Percentiles rank a stretch among this genome's conserved stretches.
These are phyloP conservation scores for Neonothopanus nambi DNA, from an alignment of 1,284 basidiomycete species.

Conservation along the genomic window DNA sequence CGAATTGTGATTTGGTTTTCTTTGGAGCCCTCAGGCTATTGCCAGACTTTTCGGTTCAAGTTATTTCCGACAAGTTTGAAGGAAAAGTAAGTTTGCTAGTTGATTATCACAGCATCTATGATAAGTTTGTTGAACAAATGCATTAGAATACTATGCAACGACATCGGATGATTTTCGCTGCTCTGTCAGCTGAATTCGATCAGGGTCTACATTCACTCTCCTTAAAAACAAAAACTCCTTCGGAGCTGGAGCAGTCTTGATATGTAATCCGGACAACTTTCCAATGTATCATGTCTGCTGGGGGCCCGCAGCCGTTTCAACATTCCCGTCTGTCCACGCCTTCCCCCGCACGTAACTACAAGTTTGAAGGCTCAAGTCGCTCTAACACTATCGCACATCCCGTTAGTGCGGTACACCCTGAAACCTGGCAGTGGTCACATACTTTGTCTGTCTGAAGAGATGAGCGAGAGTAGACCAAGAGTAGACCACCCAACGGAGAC, in stretches of 20 bases:
- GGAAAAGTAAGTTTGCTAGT: slow-evolving; percentile 56
- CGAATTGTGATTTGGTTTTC: slow-evolving; percentile 9
- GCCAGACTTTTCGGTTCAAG: slow-evolving; percentile 71
- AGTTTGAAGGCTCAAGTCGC: too few relatives aligned
- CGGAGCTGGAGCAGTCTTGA: slow-evolving; percentile 37
- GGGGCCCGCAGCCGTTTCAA: too few relatives aligned
- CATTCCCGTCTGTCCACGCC: too few relatives aligned
- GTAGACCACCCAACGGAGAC: too few relatives aligned
- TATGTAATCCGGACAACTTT: too few relatives aligned
- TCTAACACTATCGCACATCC: too few relatives aligned
- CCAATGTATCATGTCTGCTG: too few relatives aligned
- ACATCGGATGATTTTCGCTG: slow-evolving; percentile 73
- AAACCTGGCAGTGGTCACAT: too few relatives aligned
- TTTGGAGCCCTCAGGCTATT: slow-evolving; percentile 11
- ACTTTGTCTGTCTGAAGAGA: too few relatives aligned
- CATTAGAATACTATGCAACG: slow-evolving; percentile 70
- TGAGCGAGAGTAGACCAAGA: too few relatives aligned
- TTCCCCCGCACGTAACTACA: too few relatives aligned
- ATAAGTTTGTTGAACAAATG: background rate
- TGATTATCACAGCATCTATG: background rate
- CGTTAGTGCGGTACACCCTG: too few relatives aligned
- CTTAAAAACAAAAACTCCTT: slow-evolving; percentile 69
- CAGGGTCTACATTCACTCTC: slow-evolving; percentile 75
- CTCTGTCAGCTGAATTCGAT: slow-evolving; percentile 66
- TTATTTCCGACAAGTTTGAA: slow-evolving; percentile 69